Evolutionary conservation across 805 yeast genomes (phyloP).

Genomic region (Wickerhamiella nectarea): DNA sequence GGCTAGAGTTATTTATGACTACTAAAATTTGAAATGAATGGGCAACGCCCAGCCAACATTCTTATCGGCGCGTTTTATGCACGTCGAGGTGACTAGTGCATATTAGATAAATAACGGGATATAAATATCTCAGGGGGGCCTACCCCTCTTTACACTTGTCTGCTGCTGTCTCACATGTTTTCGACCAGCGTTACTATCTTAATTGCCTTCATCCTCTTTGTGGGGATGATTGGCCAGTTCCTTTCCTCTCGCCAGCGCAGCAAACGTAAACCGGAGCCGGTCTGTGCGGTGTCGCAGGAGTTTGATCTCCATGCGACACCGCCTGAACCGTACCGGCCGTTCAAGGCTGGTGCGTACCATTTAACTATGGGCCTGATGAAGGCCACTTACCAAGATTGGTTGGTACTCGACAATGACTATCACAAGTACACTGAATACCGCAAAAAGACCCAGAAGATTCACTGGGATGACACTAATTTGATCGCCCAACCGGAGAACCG

Average conservation of each 20-base stretch:
- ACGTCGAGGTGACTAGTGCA: too few species aligned
- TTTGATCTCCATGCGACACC: not conserved
- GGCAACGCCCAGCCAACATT: too few species aligned
- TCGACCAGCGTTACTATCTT: constrained; percentile 1
- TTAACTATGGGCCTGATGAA: constrained; percentile 50
- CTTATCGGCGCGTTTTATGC: too few species aligned
- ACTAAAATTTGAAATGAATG: too few species aligned
- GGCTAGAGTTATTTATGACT: too few species aligned
- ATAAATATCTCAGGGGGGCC: not conserved
- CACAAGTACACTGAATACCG: constrained; percentile 32
- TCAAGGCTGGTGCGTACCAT: constrained; percentile 39
- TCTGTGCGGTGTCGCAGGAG: constrained; percentile 3
- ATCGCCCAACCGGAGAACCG: constrained; percentile 8
- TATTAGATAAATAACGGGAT: not conserved
- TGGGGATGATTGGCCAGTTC: constrained; percentile 3
- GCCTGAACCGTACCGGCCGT: constrained; percentile 35
- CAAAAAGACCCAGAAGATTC: constrained; percentile 11
- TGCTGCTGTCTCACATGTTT: not conserved
- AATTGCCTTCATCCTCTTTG: constrained; percentile 3
- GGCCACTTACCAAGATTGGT: constrained; percentile 39
- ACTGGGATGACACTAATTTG: constrained; percentile 9
- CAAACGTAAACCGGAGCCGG: constrained; percentile 4
- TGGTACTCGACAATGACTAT: constrained; percentile 51
- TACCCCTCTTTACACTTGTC: not conserved
- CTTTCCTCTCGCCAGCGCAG: not conserved